A percentile compares a stretch with the other conserved stretches of the same genome.
These are phyloP conservation scores for Pseudocercospora vitis DNA, from an alignment of 2,329 filamentous ascomycete genomes.

Conservation along the genomic window DNA sequence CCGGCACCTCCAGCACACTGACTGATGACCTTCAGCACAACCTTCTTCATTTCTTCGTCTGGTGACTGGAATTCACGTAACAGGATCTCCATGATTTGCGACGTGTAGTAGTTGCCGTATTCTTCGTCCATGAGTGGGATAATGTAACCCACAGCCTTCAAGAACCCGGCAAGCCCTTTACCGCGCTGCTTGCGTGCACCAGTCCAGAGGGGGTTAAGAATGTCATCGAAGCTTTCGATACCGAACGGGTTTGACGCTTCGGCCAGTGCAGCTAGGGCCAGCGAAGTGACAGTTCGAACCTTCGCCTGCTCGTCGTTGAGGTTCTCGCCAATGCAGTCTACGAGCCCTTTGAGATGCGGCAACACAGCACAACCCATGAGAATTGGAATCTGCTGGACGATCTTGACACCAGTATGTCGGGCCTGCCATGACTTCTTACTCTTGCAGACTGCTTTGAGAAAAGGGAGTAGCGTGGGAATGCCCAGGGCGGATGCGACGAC, in stretches of 20 bases:
- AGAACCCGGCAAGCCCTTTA: constrained; percentile 90
- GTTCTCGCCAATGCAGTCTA: constrained; percentile 94
- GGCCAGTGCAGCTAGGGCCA: constrained; percentile 90
- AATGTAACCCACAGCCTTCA: constrained; percentile 97
- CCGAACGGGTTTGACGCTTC: constrained; percentile 97
- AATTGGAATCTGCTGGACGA: constrained; percentile 97
- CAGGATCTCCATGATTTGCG: constrained; percentile 97
- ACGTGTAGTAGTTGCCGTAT: constrained; percentile 98
- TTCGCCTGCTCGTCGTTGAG: constrained; percentile 98
- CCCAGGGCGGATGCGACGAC: constrained; percentile 95
- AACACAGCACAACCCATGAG: constrained; percentile 97
- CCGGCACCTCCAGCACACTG: constrained; percentile 93
- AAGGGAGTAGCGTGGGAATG: constrained; percentile 91
- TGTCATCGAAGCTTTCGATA: constrained; percentile 98
- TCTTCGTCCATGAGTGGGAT: constrained; percentile 99
- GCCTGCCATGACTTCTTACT: constrained; percentile 99
- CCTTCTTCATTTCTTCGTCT: constrained; percentile 99
- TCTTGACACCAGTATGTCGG: constrained; percentile 96
- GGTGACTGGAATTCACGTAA: constrained; percentile 94
- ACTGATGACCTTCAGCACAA: constrained; percentile 94
- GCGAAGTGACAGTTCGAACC: constrained; percentile 90
- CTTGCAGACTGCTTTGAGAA: constrained; percentile 90
- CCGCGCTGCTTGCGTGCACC: constrained; percentile 94
- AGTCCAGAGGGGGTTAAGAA: constrained; percentile 95
- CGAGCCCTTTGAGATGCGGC: constrained; percentile 90